Evolutionary conservation across 805 yeast species (phyloP).

Genomic region (Scheffersomyces spartinae): DNA sequence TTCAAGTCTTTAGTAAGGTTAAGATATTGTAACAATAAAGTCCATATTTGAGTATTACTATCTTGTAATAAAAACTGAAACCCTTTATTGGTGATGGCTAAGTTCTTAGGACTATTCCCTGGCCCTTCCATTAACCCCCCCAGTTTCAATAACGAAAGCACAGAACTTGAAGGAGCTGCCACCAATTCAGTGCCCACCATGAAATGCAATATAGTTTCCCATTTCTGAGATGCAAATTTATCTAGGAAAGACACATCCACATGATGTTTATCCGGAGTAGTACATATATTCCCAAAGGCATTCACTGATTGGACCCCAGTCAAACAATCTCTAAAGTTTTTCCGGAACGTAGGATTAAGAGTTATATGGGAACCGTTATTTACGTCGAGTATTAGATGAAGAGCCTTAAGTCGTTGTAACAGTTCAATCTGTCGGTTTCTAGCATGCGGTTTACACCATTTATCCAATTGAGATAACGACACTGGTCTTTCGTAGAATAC

Average conservation of each 20-base stretch:
- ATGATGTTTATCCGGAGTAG: constrained; percentile 39
- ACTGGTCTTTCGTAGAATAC: constrained; percentile 71
- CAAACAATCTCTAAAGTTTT: constrained; percentile 68
- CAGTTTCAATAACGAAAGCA: constrained; percentile 60
- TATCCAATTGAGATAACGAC: constrained; percentile 52
- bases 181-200: constrained; percentile 89
- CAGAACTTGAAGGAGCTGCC: constrained; percentile 69
- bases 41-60: constrained; percentile 91
- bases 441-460: constrained; percentile 61
- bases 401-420: constrained; percentile 57
- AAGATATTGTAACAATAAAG: constrained; percentile 74
- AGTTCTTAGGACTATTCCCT: constrained; percentile 19
- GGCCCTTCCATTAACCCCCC: constrained; percentile 80
- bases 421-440: constrained; percentile 62
- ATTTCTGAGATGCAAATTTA: constrained; percentile 69
- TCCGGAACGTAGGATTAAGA: constrained; percentile 63
- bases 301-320: constrained; percentile 62
- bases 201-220: constrained; percentile 93
- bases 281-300: constrained; percentile 69
- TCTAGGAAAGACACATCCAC: constrained; percentile 63
- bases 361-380: constrained; percentile 34
- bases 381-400: constrained; percentile 65
- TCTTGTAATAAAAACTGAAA: constrained; percentile 92
- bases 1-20: constrained; percentile 72
- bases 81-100: constrained; percentile 80